These are phyloP conservation scores for Eucalyptus caleyi DNA, from an alignment of 345 rosid genomes.

Conservation along the genomic window DNA sequence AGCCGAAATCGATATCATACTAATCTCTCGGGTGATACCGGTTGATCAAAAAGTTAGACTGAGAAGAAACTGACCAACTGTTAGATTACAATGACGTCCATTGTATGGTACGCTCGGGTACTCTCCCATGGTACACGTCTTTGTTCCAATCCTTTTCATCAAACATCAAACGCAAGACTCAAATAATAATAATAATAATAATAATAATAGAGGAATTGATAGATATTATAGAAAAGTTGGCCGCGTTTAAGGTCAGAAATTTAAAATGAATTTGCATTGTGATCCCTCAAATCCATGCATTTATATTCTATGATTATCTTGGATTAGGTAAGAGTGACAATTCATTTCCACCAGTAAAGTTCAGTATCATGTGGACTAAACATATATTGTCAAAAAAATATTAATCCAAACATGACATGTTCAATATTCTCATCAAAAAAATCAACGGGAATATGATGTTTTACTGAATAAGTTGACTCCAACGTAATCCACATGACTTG, in stretches of 20 bases:
- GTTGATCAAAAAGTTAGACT: not conserved
- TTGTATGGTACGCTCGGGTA: not conserved
- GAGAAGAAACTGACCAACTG: not conserved
- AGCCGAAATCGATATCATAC: not conserved
- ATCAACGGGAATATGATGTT: not conserved
- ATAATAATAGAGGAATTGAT: not conserved
- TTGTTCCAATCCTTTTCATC: not conserved
- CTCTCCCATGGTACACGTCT: not conserved
- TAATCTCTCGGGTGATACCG: not conserved
- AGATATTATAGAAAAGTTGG: not conserved
- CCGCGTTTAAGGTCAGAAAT: not conserved
- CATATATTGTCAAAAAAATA: not conserved
- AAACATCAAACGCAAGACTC: not conserved
- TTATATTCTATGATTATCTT: not conserved
- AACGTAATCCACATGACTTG: not conserved
- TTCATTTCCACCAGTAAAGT: not conserved
- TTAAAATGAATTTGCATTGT: not conserved
- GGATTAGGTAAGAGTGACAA: not conserved
- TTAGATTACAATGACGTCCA: not conserved
- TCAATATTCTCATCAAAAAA: not conserved
- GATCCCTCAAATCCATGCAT: not conserved
- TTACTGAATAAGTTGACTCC: not conserved
- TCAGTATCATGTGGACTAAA: not conserved
- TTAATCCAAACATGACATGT: not conserved
- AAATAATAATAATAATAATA: too few relatives aligned